A percentile compares a stretch with the other conserved stretches of the same genome.
Evolutionary conservation across 345 rosid genomes (phyloP).

Genomic region (Hevea brasiliensis): DNA sequence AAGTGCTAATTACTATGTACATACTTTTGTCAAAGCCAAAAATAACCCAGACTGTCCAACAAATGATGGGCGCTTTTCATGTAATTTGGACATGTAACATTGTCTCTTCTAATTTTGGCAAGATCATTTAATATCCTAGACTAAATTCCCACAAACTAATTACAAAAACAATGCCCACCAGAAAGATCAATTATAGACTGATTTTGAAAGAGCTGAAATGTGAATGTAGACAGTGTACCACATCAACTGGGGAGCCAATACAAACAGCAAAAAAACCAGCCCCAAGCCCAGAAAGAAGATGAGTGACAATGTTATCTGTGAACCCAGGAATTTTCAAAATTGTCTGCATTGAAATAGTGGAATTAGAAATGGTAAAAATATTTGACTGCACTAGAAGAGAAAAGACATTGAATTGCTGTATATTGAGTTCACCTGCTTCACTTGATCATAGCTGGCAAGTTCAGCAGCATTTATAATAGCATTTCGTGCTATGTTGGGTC

Average conservation of each 20-base stretch:
- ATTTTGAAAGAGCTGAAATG: conserved; percentile 3
- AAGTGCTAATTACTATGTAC: neutral
- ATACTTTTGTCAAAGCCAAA: neutral
- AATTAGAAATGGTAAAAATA: conserved; percentile 16
- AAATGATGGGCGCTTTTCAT: neutral
- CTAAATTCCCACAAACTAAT: conserved; percentile 6
- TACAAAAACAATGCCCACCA: conserved; percentile 3
- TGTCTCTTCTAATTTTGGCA: neutral
- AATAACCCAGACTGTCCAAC: too few species aligned
- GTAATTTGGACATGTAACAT: neutral
- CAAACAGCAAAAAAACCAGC: conserved; percentile 98
- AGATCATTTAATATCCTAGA: neutral
- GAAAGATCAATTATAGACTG: neutral
- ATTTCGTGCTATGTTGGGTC: conserved; percentile 92
- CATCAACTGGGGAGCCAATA: conserved; percentile 98
- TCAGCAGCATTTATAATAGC: conserved; percentile 98
- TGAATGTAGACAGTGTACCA: conserved; percentile 55
- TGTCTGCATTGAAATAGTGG: conserved; percentile 48
- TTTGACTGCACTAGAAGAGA: conserved; percentile 8
- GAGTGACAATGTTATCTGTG: conserved; percentile 87
- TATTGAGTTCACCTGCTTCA: conserved; percentile 64
- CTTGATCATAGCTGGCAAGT: conserved; percentile 96
- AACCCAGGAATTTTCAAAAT: conserved; percentile 96
- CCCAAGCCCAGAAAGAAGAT: conserved; percentile 88
- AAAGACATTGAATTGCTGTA: conserved; percentile 2